Evolutionary conservation across 345 rosid species (phyloP).

Genomic region (Citrus reticulata): DNA sequence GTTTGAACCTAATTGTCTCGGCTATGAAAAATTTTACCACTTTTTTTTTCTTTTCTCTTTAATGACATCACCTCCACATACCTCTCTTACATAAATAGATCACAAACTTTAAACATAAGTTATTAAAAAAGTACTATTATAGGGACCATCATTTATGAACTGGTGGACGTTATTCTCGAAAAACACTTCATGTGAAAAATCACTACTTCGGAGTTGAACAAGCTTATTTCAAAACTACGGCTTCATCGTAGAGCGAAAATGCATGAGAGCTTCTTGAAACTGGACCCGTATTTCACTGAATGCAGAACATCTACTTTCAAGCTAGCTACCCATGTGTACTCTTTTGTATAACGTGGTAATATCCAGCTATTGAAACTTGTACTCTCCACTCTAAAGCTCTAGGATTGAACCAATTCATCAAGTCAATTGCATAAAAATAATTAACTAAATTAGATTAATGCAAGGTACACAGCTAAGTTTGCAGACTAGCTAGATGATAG

Average conservation of each 20-base stretch:
- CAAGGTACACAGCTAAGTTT: background rate
- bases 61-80: background rate
- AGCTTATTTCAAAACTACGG: background rate
- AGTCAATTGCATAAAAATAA: background rate
- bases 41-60: too few species aligned
- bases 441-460: too few species aligned
- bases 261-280: background rate
- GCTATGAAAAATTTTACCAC: background rate
- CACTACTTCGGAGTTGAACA: background rate
- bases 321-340: background rate
- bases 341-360: too few species aligned
- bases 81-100: background rate
- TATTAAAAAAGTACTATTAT: background rate
- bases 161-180: background rate
- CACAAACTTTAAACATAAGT: background rate
- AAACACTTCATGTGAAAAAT: background rate
- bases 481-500: background rate
- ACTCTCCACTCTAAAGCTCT: background rate
- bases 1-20: conserved; percentile 25
- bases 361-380: background rate
- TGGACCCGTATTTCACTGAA: background rate
- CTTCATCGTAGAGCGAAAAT: background rate
- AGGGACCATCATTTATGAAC: background rate
- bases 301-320: background rate
- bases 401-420: background rate